Evolutionary conservation across 179 eudicot species (phyloP), one percentile per base, ranked within the genome.

Genomic region (Spergularia azorica): DNA sequence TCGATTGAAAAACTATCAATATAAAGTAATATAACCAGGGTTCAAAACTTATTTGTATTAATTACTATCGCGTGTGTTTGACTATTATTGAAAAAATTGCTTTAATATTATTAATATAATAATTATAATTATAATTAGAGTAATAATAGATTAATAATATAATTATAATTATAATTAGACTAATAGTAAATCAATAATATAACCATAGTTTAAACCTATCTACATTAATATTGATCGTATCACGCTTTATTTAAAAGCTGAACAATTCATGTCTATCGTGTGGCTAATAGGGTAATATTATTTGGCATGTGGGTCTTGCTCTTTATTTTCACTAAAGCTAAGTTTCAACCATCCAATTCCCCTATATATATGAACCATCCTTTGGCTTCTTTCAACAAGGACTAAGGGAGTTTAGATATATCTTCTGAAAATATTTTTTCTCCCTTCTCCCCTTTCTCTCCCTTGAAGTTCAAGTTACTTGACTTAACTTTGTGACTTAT

Each of bases 331-430:
- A 60, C 26, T 62, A 63, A 73, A 78, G 72, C 71, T 46, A 62
- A 61, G 63, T 67, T 66, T 51, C 72, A 60, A 76, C 76, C 80
- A 74, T 76, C 9, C 64, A 56, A 68, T 62, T 13, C 64, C 73
- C 67, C 80, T 80, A 83, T 79, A 83, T 72, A 83, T 75, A 82
- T 79, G 71, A 12, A 50, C 57, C 21, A n/a, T 57, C 58, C 70
- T 62, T 73, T 15, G 21, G 54, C 46, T 63, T 43, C 48, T 57
- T 32, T 57, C 16, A 57, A 38, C 75, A 72, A 46, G 50, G 9
- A 9, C 9, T 21, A 70, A 59, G 74, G 75, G 75, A 58, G 75
- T 38, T 54, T 64, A 61, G 6, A 43, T 43, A 72, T 73, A 46
- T 48, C 71, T 60, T 48, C 76, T 62, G 61, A 54, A 36, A 1